Conservation (phyloP, 306 rosid genomes). For the Luffa aegyptiaca region DNA sequence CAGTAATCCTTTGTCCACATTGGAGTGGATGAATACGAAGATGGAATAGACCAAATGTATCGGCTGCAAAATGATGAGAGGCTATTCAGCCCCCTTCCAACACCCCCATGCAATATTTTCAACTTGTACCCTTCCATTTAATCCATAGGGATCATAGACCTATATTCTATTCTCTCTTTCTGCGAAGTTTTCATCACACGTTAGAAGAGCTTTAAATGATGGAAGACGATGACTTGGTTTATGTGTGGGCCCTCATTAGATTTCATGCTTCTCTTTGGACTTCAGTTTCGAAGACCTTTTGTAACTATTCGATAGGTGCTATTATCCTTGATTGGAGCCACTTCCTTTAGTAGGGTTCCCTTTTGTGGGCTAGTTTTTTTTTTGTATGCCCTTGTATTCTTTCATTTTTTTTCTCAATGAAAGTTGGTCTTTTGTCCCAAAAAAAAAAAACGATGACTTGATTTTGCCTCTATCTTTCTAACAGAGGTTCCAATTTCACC, state of each 20-base stretch:
- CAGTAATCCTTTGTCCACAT: background rate
- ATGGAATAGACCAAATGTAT: background rate
- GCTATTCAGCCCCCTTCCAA: background rate
- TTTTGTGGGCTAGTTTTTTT: no score
- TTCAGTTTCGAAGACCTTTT: no score
- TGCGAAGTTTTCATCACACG: background rate
- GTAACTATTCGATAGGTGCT: no score
- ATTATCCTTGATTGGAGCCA: no score
- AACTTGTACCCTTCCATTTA: background rate
- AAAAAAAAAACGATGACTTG: background rate
- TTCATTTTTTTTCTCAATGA: no score
- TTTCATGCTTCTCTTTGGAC: no score
- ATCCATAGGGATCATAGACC: background rate
- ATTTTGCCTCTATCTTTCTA: background rate
- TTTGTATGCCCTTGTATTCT: no score
- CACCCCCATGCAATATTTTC: background rate
- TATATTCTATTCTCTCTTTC: background rate
- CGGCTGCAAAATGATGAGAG: background rate
- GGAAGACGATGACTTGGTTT: background rate
- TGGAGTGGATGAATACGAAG: background rate
- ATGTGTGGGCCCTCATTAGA: no score
- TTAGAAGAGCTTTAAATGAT: background rate
- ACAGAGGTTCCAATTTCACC: background rate
- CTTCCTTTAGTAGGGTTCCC: no score
- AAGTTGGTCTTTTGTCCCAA: no score